phyloP scores from a whole-genome alignment of 2,329 filamentous ascomycete species.

The Whalleya microplaca region DNA sequence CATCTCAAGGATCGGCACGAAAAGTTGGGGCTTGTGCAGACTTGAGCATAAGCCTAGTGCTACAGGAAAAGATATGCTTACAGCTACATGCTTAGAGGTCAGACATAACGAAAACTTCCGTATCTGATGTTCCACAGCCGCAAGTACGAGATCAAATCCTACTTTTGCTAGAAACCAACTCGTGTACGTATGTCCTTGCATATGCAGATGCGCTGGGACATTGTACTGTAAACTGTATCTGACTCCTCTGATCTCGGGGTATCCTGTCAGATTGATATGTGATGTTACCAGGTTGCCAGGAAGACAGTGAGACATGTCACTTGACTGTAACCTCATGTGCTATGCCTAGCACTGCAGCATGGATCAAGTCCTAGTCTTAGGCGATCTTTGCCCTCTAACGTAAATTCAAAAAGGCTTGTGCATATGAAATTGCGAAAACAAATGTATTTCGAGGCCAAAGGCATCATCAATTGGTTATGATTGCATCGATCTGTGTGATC shows the following conservation, averaged over 20 bases:
- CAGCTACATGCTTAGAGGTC: not conserved
- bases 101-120: not conserved
- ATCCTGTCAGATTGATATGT: not conserved
- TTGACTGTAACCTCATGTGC: not conserved
- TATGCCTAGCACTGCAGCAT: not conserved
- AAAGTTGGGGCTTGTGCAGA: not conserved
- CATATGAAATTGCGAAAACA: not conserved
- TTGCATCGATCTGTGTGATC: no score
- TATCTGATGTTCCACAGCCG: not conserved
- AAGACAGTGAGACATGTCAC: not conserved
- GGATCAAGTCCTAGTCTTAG: not conserved
- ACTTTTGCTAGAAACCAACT: not conserved
- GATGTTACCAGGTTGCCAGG: not conserved
- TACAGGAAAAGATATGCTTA: not conserved
- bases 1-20: no score
- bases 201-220: not conserved
- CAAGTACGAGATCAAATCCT: not conserved
- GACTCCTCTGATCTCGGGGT: not conserved
- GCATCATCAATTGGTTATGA: no score
- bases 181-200: not conserved
- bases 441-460: no score
- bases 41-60: not conserved
- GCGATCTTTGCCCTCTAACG: not conserved
- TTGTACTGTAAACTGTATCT: not conserved
- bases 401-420: not conserved